Evolutionary conservation across 305 asterid species (phyloP).

Genomic region (Solanum hybrid): DNA sequence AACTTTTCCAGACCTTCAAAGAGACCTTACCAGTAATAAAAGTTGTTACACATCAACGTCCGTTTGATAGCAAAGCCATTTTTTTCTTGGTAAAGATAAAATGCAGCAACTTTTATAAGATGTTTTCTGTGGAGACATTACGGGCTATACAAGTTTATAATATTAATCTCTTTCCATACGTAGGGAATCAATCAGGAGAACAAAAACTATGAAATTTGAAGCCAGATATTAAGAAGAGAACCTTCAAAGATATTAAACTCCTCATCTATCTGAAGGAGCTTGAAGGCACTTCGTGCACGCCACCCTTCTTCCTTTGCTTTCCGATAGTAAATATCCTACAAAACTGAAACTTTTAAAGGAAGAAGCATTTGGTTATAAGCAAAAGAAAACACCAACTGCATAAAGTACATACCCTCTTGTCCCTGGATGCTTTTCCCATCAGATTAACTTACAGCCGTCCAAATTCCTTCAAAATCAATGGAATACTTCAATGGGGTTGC

Average conservation of each 20-base stretch:
- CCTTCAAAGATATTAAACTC: slow-evolving; percentile 90
- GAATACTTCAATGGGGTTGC: background rate
- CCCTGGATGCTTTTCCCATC: slow-evolving; percentile 98
- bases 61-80: background rate
- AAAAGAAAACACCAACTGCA: background rate
- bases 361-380: background rate
- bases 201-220: background rate
- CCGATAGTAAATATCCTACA: slow-evolving; percentile 85
- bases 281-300: slow-evolving; percentile 95
- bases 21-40: background rate
- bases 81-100: background rate
- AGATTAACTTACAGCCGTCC: background rate
- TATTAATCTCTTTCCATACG: background rate
- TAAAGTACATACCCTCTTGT: slow-evolving; percentile 53
- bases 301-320: slow-evolving; percentile 97
- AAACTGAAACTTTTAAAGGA: background rate
- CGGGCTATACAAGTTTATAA: background rate
- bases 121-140: background rate
- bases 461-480: background rate
- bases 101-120: background rate
- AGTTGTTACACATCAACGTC: background rate
- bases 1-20: background rate
- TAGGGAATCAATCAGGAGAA: background rate
- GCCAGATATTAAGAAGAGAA: background rate
- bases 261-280: slow-evolving; percentile 92